Percentiles rank a stretch among this genome's conserved stretches.
These are phyloP conservation scores for Plantago ovata DNA, from an alignment of 257 asterid genomes.

Conservation along the genomic window DNA sequence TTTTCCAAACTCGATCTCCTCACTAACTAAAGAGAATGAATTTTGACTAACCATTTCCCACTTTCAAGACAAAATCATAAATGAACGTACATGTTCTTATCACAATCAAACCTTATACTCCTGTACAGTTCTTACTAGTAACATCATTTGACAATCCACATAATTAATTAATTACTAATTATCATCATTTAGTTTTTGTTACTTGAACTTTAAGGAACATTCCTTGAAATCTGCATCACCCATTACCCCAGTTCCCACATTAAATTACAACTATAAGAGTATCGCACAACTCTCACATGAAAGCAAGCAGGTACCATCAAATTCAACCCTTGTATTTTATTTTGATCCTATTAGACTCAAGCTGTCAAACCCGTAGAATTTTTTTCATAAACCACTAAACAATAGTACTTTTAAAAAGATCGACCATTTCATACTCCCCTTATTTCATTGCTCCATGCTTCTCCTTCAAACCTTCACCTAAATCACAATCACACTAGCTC, in stretches of 20 bases:
- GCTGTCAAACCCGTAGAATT: slow-evolving; percentile 47
- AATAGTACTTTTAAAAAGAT: neutral
- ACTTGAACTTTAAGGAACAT: slow-evolving; percentile 83
- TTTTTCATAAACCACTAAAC: slow-evolving; percentile 46
- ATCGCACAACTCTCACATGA: slow-evolving; percentile 59
- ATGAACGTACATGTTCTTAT: slow-evolving; percentile 20
- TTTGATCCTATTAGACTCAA: slow-evolving; percentile 35
- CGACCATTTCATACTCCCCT: slow-evolving; percentile 16
- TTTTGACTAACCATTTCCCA: slow-evolving; percentile 22
- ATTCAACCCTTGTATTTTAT: slow-evolving; percentile 42
- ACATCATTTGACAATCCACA: slow-evolving; percentile 58
- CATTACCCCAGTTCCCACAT: slow-evolving; percentile 18
- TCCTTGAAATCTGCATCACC: slow-evolving; percentile 47
- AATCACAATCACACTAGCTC: slow-evolving; percentile 25
- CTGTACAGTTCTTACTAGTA: too few species aligned
- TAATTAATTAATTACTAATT: slow-evolving; percentile 23
- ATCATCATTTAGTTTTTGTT: slow-evolving; percentile 32
- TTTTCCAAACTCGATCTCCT: slow-evolving; percentile 17
- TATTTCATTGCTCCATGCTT: slow-evolving; percentile 67
- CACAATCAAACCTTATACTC: neutral
- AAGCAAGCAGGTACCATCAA: slow-evolving; percentile 44
- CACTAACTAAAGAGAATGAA: slow-evolving; percentile 15
- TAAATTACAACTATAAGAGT: slow-evolving; percentile 42
- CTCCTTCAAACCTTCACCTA: slow-evolving; percentile 36
- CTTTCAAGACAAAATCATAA: slow-evolving; percentile 27